A percentile compares a stretch with the other conserved stretches of the same genome.
Evolutionary conservation across 225 moss, liverwort and hornwort genomes (phyloP).

Genomic region (Takakia lepidozioides): DNA sequence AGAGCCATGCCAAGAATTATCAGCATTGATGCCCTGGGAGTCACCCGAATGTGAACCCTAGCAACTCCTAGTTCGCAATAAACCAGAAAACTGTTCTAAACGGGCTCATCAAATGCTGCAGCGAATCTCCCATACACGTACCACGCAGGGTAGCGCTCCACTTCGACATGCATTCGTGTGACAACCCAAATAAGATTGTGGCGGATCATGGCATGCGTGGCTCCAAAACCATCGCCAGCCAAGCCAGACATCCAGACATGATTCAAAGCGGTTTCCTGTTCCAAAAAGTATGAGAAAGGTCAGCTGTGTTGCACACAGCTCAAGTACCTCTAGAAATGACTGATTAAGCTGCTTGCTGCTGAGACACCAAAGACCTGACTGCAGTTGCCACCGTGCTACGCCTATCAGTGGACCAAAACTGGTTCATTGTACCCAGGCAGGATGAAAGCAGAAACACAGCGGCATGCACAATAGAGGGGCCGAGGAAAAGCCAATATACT

Average conservation of each 20-base stretch:
- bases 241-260: constrained; percentile 87
- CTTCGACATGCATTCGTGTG: constrained; percentile 84
- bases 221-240: constrained; percentile 88
- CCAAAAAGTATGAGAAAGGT: neutral
- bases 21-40: no score
- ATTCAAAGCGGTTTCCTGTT: constrained; percentile 90
- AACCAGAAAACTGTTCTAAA: no score
- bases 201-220: constrained; percentile 83
- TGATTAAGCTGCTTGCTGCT: no score
- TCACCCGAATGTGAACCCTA: no score
- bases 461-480: neutral
- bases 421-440: no score
- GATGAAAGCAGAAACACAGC: no score
- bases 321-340: neutral
- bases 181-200: constrained; percentile 89
- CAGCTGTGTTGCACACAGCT: neutral
- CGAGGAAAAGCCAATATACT: neutral
- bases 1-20: constrained; percentile 1
- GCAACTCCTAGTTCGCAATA: no score
- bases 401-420: no score
- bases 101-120: no score
- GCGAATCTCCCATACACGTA: constrained; percentile 15
- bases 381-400: neutral
- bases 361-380: neutral
- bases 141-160: constrained; percentile 89